A percentile compares a stretch with the other conserved stretches of the same genome.
phyloP scores from a whole-genome alignment of 345 rosid genomes.

The Moringa oleifera region DNA sequence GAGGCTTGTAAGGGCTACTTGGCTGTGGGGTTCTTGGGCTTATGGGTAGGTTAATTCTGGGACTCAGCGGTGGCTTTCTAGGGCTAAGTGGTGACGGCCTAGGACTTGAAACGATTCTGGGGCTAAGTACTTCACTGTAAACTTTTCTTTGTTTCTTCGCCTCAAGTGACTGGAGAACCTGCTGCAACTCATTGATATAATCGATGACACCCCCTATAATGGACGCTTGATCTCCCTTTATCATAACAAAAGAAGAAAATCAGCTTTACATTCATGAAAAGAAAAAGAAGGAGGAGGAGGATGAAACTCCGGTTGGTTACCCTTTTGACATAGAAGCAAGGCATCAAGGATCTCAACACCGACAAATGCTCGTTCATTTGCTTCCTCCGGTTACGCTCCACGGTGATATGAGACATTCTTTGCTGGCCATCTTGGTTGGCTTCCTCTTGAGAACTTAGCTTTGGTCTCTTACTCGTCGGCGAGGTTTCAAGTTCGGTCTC shows the following conservation, averaged over 20 bases:
- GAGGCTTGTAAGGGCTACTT: constrained; percentile 58
- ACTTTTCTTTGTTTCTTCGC: constrained; percentile 93
- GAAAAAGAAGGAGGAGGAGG: too few species aligned
- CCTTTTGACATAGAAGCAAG: constrained; percentile 97
- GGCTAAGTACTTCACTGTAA: constrained; percentile 82
- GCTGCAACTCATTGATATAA: constrained; percentile 90
- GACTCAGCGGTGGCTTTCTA: constrained; percentile 54
- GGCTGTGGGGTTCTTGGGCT: constrained; percentile 88
- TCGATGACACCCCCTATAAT: constrained; percentile 97
- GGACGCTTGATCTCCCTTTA: constrained; percentile 97
- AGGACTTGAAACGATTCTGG: constrained; percentile 59
- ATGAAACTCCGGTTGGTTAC: too few species aligned
- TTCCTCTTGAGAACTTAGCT: constrained; percentile 23
- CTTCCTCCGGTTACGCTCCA: constrained; percentile 96
- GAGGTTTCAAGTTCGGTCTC: constrained; percentile 38
- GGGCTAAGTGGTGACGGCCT: constrained; percentile 46
- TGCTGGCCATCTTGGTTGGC: constrained; percentile 56
- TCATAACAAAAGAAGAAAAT: not conserved
- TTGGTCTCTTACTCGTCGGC: constrained; percentile 42
- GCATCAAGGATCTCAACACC: constrained; percentile 87
- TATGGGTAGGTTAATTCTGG: constrained; percentile 56
- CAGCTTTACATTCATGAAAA: too few species aligned
- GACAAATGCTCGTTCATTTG: constrained; percentile 93
- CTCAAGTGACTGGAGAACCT: constrained; percentile 78
- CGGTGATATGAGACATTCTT: constrained; percentile 77